Conservation (phyloP, 140 eudicot species). For the Senecio squalidus region DNA sequence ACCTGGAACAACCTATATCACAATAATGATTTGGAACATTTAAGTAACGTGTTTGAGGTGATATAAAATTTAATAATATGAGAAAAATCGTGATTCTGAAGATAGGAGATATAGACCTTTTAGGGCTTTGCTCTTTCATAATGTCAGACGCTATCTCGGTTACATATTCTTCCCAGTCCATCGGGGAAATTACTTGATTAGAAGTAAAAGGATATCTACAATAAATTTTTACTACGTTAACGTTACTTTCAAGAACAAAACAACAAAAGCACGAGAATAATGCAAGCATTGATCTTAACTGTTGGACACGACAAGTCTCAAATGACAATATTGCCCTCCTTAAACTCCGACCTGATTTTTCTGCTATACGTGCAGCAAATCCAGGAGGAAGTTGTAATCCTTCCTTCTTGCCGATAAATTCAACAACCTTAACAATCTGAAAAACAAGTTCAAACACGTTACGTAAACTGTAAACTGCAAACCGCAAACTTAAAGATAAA, state of each 20-base stretch:
- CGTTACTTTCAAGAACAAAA: constrained; percentile 3
- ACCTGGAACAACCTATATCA: constrained; percentile 78
- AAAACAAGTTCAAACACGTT: constrained; percentile 10
- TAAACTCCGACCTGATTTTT: constrained; percentile 81
- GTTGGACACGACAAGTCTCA: constrained; percentile 95
- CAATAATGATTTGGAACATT: not conserved
- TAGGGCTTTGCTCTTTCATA: constrained; percentile 94
- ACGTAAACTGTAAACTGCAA: not conserved
- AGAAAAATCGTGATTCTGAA: not conserved
- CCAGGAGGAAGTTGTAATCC: constrained; percentile 78
- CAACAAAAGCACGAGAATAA: not conserved
- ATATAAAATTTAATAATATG: not conserved
- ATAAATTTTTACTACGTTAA: constrained; percentile 7
- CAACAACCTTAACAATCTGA: constrained; percentile 82
- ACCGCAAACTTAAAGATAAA: not conserved
- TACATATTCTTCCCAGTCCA: constrained; percentile 98
- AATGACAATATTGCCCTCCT: constrained; percentile 87
- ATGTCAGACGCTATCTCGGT: constrained; percentile 85
- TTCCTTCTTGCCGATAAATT: constrained; percentile 83
- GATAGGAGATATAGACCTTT: constrained; percentile 44
- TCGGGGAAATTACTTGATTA: constrained; percentile 78
- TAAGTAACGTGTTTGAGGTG: constrained; percentile 3
- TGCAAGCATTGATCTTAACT: constrained; percentile 49
- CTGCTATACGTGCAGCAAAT: constrained; percentile 79
- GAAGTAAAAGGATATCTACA: constrained; percentile 73